These are phyloP conservation scores for Colletotrichum limetticola DNA, from an alignment of 2,329 filamentous ascomycete species.

Conservation along the genomic window DNA sequence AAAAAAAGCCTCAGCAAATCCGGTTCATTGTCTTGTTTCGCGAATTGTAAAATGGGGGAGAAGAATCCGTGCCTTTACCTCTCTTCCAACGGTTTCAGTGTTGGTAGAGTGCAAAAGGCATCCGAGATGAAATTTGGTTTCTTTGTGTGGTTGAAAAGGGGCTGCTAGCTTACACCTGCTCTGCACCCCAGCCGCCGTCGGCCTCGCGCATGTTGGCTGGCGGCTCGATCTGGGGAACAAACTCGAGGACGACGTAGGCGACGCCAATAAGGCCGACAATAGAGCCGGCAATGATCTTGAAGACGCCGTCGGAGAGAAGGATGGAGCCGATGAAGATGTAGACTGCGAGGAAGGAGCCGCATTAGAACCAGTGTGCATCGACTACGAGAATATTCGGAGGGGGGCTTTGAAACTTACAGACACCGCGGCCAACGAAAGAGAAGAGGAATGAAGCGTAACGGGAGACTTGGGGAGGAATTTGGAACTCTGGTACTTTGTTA, in stretches of 20 bases:
- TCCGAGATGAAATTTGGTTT: slow-evolving; percentile 24
- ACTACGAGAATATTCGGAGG: neutral
- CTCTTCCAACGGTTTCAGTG: slow-evolving; percentile 10
- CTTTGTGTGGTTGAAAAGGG: slow-evolving; percentile 31
- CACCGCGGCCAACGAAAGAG: slow-evolving; percentile 93
- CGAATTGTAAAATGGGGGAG: neutral
- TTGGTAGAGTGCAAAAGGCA: slow-evolving; percentile 2
- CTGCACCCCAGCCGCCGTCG: slow-evolving; percentile 80
- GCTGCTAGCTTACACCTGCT: slow-evolving; percentile 70
- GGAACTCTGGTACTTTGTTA: slow-evolving; percentile 73
- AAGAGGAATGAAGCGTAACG: slow-evolving; percentile 98
- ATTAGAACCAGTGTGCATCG: slow-evolving; percentile 8
- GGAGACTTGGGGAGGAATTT: slow-evolving; percentile 91
- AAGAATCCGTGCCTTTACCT: slow-evolving; percentile 20
- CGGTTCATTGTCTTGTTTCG: slow-evolving; percentile 23
- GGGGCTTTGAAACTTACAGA: slow-evolving; percentile 73
- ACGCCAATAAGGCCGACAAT: slow-evolving; percentile 83
- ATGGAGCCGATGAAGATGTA: slow-evolving; percentile 96
- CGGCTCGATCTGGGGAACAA: slow-evolving; percentile 81
- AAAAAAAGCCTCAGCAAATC: slow-evolving; percentile 34
- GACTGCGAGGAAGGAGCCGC: slow-evolving; percentile 63
- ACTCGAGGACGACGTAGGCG: slow-evolving; percentile 80
- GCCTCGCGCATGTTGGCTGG: slow-evolving; percentile 85
- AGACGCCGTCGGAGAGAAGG: slow-evolving; percentile 74
- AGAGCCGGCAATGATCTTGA: slow-evolving; percentile 80